Conservation (phyloP, 768 basidiomycete species). For the Boletus pseudo-olivaceus region DNA sequence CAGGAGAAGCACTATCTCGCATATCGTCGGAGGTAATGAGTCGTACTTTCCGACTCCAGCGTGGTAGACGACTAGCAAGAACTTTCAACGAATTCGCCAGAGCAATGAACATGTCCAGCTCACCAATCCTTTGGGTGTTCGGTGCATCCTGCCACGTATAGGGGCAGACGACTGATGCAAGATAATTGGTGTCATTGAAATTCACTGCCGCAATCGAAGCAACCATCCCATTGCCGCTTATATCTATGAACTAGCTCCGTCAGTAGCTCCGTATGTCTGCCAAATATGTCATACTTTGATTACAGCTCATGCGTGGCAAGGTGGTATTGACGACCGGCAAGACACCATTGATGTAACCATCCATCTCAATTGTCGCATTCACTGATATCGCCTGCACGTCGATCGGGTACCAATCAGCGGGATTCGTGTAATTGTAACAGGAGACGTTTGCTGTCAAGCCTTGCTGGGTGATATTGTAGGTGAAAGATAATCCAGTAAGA, state of each 20-base stretch:
- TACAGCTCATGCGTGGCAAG: background rate
- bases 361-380: background rate
- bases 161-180: conserved; percentile 1
- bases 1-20: conserved; percentile 1
- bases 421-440: background rate
- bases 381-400: background rate
- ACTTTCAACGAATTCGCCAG: background rate
- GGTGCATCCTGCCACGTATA: background rate
- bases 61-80: background rate
- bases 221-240: background rate
- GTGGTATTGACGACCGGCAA: background rate
- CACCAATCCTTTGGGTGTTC: background rate
- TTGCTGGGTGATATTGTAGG: background rate
- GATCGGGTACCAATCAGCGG: background rate
- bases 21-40: conserved; percentile 1
- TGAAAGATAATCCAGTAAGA: background rate
- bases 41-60: background rate
- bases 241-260: background rate
- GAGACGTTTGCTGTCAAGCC: background rate
- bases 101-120: background rate
- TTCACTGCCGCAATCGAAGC: background rate
- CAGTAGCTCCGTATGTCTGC: too few species aligned
- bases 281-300: background rate
- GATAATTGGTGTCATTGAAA: background rate
- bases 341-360: background rate